phyloP scores from a whole-genome alignment of 495 filamentous ascomycete genomes.

The Aspergillus sparsus region DNA sequence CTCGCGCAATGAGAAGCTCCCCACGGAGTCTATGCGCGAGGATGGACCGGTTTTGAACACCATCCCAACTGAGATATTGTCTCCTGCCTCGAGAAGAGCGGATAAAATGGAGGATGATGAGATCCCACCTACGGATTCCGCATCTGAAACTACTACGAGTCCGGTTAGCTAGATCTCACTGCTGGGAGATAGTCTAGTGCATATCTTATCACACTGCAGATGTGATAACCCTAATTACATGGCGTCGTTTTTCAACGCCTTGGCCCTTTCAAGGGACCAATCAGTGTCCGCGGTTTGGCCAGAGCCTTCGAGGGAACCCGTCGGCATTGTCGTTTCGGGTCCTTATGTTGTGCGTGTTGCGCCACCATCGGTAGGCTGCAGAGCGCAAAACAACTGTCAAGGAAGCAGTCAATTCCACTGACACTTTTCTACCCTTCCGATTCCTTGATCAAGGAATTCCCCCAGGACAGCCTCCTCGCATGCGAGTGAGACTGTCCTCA shows the following conservation, averaged over 20 bases:
- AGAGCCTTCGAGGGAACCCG: too few species aligned
- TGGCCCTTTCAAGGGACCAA: not conserved
- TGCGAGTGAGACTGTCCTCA: too few species aligned
- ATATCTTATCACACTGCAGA: slow-evolving; percentile 13
- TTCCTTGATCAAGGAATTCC: not conserved
- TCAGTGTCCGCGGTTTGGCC: not conserved
- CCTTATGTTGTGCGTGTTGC: not conserved
- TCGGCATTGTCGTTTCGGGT: too few species aligned
- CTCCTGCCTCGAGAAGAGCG: slow-evolving; percentile 21
- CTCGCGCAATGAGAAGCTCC: slow-evolving; percentile 22
- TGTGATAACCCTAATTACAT: slow-evolving; percentile 9
- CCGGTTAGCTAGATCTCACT: not conserved
- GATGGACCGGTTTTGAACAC: slow-evolving; percentile 32
- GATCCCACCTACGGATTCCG: slow-evolving; percentile 26
- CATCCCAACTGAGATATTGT: slow-evolving; percentile 38
- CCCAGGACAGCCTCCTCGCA: too few species aligned
- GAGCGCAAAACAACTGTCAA: not conserved
- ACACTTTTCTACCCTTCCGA: not conserved
- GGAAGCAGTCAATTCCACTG: slow-evolving; percentile 1
- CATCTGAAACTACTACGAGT: slow-evolving; percentile 29
- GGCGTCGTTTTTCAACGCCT: not conserved
- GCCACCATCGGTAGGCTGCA: not conserved
- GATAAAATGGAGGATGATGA: slow-evolving; percentile 26
- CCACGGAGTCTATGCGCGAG: slow-evolving; percentile 25
- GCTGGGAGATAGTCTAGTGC: not conserved